Evolutionary conservation across 768 basidiomycete genomes (phyloP), one percentile per base, ranked within the genome.

Genomic region (Mycena maculata): DNA sequence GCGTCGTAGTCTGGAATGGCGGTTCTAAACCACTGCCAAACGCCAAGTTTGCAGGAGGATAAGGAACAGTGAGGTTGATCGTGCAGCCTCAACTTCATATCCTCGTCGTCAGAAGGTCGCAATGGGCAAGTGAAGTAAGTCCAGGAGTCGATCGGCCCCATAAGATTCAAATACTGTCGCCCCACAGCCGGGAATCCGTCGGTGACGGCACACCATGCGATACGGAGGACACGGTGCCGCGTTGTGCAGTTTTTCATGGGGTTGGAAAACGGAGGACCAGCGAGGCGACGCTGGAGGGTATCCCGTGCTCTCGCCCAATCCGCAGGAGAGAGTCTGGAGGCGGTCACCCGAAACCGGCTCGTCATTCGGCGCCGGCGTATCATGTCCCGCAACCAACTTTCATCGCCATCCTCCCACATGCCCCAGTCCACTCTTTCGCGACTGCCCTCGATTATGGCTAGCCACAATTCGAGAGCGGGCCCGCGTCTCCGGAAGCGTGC

Each of bases 331-430:
- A 68, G 67, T n/a, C 39, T 33, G 39, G 42, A 6, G 1, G 55
- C 36, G 5, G 41, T 36, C 2, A 38, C 42, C 18, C 49, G 49
- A 33, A 68, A 68, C 6, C 67, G 67, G 28, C 49, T 31, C 10
- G 57, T 42, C 65, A 67, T 61, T 27, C 22, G 52, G 23, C 58
- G 61, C 22, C 45, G 41, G 42, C 47, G 16, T 20, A 59, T 54
- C 67, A 60, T 63, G 30, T 39, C 45, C 53, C 67, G 50, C 12
- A 68, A 41, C 67, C 67, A 68, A 8, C 13, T 11, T 52, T 68
- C 67, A 38, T 68, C 67, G 22, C 67, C 67, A 20, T 63, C 60
- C 50, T 59, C 62, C 67, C 67, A 68, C 62, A 68, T 68, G 2
- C 38, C 30, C 67, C 67, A 68, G 53, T 64, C 62, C 3, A 68